Conservation (phyloP, 306 rosid genomes). For the Malus sylvestris region DNA sequence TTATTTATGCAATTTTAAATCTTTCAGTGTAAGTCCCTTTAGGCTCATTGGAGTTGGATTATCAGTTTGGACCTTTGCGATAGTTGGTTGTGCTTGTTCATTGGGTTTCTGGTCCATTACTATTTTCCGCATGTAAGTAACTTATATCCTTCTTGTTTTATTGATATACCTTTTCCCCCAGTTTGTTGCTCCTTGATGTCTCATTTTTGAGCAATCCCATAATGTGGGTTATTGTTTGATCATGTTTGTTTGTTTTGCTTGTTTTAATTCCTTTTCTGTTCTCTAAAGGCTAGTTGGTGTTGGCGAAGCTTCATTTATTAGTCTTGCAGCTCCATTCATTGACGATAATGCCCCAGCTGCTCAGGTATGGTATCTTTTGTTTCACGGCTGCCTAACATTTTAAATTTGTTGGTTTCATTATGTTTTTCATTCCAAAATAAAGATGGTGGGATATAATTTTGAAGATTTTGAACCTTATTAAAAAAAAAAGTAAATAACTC, state of each 20-base stretch:
- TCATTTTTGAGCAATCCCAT: constrained; percentile 6
- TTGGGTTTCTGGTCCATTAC: constrained; percentile 76
- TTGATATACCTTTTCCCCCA: neutral
- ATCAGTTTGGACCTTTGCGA: constrained; percentile 73
- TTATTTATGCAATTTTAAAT: neutral
- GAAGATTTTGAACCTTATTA: neutral
- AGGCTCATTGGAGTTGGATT: constrained; percentile 85
- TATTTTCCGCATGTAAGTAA: constrained; percentile 67
- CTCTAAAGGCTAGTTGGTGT: constrained; percentile 70
- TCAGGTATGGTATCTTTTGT: constrained; percentile 42
- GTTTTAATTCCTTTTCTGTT: constrained; percentile 2
- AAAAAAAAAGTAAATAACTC: neutral
- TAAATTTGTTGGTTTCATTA: neutral
- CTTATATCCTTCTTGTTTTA: constrained; percentile 6
- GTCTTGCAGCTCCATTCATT: constrained; percentile 94
- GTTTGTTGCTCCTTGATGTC: neutral
- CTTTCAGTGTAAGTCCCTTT: constrained; percentile 74
- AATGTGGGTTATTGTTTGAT: neutral
- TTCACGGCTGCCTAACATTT: constrained; percentile 7
- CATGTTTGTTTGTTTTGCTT: constrained; percentile 1
- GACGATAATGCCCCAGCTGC: constrained; percentile 79
- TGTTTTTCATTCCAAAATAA: neutral
- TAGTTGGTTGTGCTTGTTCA: constrained; percentile 52
- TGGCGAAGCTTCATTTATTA: constrained; percentile 90
- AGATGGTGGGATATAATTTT: neutral